Base-by-base conservation (phyloP, 2,329 filamentous ascomycete species). In the Beauveria scarabaeidicola region DNA sequence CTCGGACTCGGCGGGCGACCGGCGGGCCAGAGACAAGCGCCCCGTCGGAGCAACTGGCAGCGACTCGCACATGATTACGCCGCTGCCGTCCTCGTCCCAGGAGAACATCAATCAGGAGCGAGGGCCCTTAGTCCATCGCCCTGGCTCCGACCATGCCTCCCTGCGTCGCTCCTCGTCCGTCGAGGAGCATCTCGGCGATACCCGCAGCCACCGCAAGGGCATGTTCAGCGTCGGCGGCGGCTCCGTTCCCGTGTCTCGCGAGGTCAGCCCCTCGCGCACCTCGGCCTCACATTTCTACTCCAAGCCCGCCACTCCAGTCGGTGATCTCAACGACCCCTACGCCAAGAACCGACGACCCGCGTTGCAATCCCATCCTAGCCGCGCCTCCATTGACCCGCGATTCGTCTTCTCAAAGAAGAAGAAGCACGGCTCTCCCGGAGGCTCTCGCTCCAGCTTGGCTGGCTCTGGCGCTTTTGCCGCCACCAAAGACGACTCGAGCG, bases 331-430 rank as follows among this genome's bases (percentile, higher is more conserved):
- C 69, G 91, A 96, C 66, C 91, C 91, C 1, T 96, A 96, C 68
- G 86, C 90, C n/a, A 89, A 90, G 63, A 86, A 84, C 66, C 91
- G 88, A 66, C 86, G 91, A 55, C 83, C 85, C 2, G 86, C 88
- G 1, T 90, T 88, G 65, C 77, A 80, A 27, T 84, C 82, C 64
- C 84, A 86, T 63, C 75, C 86, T 4, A 81, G 83, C 51, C 79
- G 84, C 36, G 81, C 78, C 27, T 75, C 75, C 8, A 82, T 96
- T 48, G 91, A 96, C 67, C 82, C 88, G 7, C 83, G 91, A 64
- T 97, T 96, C 65, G 86, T 95, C 59, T 97, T 97, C 67, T 79
- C 85, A 62, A 86, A 88, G 66, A 90, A 93, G 74, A 82, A 86
- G 59, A 82, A 86, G 59, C 81, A 85, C 56, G 74, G 79, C 10